Evolutionary conservation across 2,329 filamentous ascomycete genomes (phyloP).

Genomic region (Ophiostoma ulmi): DNA sequence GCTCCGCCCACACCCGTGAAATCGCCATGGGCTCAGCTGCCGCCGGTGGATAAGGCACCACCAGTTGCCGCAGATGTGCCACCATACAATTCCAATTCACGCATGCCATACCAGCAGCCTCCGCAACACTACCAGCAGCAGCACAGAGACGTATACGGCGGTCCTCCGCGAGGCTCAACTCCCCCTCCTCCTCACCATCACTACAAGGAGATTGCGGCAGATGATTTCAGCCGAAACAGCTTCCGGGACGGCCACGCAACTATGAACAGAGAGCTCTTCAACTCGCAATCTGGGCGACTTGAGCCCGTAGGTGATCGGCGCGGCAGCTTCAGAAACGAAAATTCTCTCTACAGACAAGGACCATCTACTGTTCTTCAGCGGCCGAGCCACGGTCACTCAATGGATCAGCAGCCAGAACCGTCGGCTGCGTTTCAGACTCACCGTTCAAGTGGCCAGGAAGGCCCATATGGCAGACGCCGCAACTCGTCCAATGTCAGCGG

Average conservation of each 20-base stretch:
- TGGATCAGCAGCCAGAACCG: constrained; percentile 63
- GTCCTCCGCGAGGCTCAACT: constrained; percentile 20
- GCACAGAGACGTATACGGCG: constrained; percentile 50
- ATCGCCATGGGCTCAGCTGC: constrained; percentile 85
- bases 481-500: constrained; percentile 90
- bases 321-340: constrained; percentile 62
- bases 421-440: constrained; percentile 81
- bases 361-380: constrained; percentile 65
- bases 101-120: background rate
- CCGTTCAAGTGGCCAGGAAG: constrained; percentile 60
- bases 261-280: constrained; percentile 73
- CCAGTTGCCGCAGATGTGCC: constrained; percentile 59
- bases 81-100: constrained; percentile 22
- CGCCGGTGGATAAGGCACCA: constrained; percentile 75
- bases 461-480: constrained; percentile 66
- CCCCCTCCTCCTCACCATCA: constrained; percentile 45
- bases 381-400: constrained; percentile 46
- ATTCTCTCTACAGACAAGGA: constrained; percentile 59
- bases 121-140: constrained; percentile 29
- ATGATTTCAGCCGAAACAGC: constrained; percentile 81
- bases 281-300: constrained; percentile 90
- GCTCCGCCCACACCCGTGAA: constrained; percentile 66
- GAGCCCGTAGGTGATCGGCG: constrained; percentile 81
- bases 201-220: constrained; percentile 82
- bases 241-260: constrained; percentile 67